phyloP scores from a whole-genome alignment of 768 basidiomycete genomes.

The Daedalea quercina region DNA sequence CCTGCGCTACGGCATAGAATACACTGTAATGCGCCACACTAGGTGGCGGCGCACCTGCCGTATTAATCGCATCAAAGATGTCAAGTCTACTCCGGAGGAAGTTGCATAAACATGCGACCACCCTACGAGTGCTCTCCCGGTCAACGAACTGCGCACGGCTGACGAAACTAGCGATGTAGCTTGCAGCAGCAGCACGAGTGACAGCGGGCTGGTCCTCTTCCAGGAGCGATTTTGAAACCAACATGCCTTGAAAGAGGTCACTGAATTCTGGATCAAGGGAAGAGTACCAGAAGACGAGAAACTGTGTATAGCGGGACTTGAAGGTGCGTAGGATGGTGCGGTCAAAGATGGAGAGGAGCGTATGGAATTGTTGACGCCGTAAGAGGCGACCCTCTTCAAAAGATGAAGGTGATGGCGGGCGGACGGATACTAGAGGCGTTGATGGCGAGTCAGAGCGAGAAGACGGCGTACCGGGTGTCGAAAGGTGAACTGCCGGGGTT shows the following conservation, averaged over 20 bases:
- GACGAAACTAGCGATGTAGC: constrained; percentile 90
- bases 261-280: constrained; percentile 85
- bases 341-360: constrained; percentile 90
- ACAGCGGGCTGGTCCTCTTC: constrained; percentile 49
- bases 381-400: constrained; percentile 30
- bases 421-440: constrained; percentile 16
- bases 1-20: constrained; percentile 90
- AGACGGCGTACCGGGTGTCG: constrained; percentile 21
- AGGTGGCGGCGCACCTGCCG: constrained; percentile 27
- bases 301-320: constrained; percentile 96
- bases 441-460: constrained; percentile 19
- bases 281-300: constrained; percentile 92
- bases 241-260: constrained; percentile 90
- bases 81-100: constrained; percentile 78
- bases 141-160: constrained; percentile 86
- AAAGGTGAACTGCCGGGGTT: constrained; percentile 17
- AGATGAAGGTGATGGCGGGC: constrained; percentile 16
- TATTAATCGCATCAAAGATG: constrained; percentile 47
- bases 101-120: constrained; percentile 79
- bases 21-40: constrained; percentile 48
- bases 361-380: constrained; percentile 67
- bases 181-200: constrained; percentile 86
- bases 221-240: constrained; percentile 87
- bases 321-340: constrained; percentile 91
- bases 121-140: constrained; percentile 60